These are phyloP conservation scores for Cytospora schulzeri DNA, from an alignment of 2,329 filamentous ascomycete genomes.

Conservation along the genomic window DNA sequence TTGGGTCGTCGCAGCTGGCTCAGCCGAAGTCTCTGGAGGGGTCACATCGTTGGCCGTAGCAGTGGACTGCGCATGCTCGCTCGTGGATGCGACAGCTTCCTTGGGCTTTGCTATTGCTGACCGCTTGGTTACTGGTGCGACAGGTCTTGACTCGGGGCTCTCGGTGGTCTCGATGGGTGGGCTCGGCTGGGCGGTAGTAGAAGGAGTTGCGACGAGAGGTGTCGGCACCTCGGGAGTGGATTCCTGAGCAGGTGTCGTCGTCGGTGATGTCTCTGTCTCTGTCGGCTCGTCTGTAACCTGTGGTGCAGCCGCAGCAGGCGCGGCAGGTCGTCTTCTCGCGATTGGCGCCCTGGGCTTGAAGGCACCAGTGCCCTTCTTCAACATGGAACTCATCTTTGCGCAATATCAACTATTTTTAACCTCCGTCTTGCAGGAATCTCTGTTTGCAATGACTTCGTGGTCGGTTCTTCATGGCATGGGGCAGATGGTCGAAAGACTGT, in stretches of 20 bases:
- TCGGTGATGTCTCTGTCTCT: constrained; percentile 28
- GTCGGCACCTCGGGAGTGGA: constrained; percentile 19
- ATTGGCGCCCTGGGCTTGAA: constrained; percentile 72
- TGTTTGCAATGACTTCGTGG: constrained; percentile 4
- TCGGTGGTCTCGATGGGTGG: not conserved
- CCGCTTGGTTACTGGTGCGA: not conserved
- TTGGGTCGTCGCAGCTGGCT: not conserved
- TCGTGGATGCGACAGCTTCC: not conserved
- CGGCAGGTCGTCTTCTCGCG: constrained; percentile 52
- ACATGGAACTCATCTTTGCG: constrained; percentile 65
- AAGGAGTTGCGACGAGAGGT: constrained; percentile 12
- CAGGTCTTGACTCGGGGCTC: constrained; percentile 16
- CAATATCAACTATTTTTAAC: constrained; percentile 9
- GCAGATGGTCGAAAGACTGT: not conserved
- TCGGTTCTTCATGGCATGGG: constrained; percentile 22
- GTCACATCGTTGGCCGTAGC: not conserved
- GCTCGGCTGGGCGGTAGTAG: constrained; percentile 11
- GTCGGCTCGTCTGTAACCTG: constrained; percentile 12
- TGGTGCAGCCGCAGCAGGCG: constrained; percentile 34
- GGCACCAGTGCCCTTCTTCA: constrained; percentile 64
- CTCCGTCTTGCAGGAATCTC: constrained; percentile 21
- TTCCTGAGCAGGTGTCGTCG: constrained; percentile 26
- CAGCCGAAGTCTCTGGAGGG: not conserved
- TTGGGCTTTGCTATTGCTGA: not conserved
- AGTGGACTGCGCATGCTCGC: not conserved